Evolutionary conservation across 345 rosid species (phyloP).

Genomic region (Laguncularia racemosa): DNA sequence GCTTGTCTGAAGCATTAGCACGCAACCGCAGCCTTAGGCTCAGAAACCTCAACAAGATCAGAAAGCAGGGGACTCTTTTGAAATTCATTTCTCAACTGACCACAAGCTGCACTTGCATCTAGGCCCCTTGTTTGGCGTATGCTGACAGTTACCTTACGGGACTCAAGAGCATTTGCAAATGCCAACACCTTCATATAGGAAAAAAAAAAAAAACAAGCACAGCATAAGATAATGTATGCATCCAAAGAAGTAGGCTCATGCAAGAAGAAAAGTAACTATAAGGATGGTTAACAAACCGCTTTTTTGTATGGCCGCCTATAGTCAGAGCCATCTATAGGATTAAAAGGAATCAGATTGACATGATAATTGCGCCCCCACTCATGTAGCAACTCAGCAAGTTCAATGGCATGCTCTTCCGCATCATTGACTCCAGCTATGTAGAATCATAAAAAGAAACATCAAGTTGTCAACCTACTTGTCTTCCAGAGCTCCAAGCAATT

Average conservation of each 20-base stretch:
- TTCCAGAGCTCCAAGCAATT: background rate
- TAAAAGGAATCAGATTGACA: conserved; percentile 88
- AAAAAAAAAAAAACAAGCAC: background rate
- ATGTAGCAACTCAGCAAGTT: conserved; percentile 77
- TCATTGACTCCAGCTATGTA: conserved; percentile 89
- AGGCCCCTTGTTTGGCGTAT: conserved; percentile 83
- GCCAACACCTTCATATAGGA: conserved; percentile 46
- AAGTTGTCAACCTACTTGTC: background rate
- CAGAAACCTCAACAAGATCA: conserved; percentile 24
- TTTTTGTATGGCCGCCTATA: conserved; percentile 71
- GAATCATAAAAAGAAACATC: conserved; percentile 5
- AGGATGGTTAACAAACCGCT: conserved; percentile 36
- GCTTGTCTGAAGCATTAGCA: conserved; percentile 15
- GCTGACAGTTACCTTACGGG: conserved; percentile 68
- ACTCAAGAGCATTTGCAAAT: conserved; percentile 63
- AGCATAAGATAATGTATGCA: background rate
- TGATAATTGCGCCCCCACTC: conserved; percentile 79
- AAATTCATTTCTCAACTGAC: conserved; percentile 88
- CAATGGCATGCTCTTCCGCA: conserved; percentile 60
- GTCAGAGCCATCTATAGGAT: conserved; percentile 86
- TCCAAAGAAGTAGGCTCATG: background rate
- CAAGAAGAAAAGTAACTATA: background rate
- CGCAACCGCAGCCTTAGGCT: conserved; percentile 39
- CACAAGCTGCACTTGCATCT: conserved; percentile 97
- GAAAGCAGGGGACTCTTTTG: conserved; percentile 71